Conservation (phyloP, 2,329 filamentous ascomycete species). For the Parastagonospora avenae region DNA sequence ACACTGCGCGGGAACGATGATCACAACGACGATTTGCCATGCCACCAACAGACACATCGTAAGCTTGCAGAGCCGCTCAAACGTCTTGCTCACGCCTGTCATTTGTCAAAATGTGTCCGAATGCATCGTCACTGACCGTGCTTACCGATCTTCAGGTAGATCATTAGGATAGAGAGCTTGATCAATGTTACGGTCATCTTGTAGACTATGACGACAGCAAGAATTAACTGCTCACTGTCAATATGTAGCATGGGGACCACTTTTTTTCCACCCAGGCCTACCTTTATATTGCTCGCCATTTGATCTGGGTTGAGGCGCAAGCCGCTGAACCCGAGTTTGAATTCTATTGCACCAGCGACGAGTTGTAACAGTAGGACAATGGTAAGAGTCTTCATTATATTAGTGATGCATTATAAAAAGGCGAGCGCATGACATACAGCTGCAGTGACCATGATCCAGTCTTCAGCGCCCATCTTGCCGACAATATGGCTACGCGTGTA, state of each 20-base stretch:
- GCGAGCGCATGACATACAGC: slow-evolving; percentile 15
- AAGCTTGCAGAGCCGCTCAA: slow-evolving; percentile 27
- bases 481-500: slow-evolving; percentile 32
- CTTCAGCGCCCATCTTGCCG: slow-evolving; percentile 32
- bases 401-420: not conserved
- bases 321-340: slow-evolving; percentile 24
- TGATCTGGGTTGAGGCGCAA: slow-evolving; percentile 13
- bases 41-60: slow-evolving; percentile 26
- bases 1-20: slow-evolving; percentile 34
- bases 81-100: slow-evolving; percentile 25
- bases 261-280: slow-evolving; percentile 3
- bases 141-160: slow-evolving; percentile 41
- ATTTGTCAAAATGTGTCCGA: not conserved
- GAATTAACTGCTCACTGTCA: slow-evolving; percentile 14
- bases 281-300: slow-evolving; percentile 21
- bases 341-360: slow-evolving; percentile 14
- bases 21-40: slow-evolving; percentile 26
- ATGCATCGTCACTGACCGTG: not conserved
- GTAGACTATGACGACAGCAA: slow-evolving; percentile 26
- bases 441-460: slow-evolving; percentile 33
- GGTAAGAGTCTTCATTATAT: slow-evolving; percentile 14
- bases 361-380: slow-evolving; percentile 17
- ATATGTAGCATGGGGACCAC: not conserved
- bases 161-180: slow-evolving; percentile 40
- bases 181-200: slow-evolving; percentile 30